A percentile compares a stretch with the other conserved stretches of the same genome.
Conservation (phyloP, 2,329 filamentous ascomycete species). For the Monosporascus sp. region DNA sequence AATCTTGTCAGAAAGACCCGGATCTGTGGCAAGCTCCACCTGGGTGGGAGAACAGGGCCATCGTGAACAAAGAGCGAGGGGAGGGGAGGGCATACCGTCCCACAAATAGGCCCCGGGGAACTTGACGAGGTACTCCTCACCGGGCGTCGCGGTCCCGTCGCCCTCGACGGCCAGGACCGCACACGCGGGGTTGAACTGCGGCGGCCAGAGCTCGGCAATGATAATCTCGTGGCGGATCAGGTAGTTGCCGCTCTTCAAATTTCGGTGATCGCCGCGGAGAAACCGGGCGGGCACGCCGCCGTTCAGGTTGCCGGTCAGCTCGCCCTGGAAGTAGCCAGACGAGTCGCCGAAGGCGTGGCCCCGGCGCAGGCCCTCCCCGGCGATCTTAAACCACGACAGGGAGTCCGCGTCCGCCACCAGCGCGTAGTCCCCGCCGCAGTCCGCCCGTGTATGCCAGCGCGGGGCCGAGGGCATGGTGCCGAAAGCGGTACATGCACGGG, state of each 20-base stretch:
- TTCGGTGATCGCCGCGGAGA: background rate
- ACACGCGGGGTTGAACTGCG: constrained; percentile 2
- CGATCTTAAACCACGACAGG: background rate
- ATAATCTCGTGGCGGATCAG: background rate
- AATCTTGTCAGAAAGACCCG: no score
- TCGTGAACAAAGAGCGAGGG: no score
- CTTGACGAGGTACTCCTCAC: constrained; percentile 12
- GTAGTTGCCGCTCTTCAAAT: background rate
- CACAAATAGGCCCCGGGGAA: constrained; percentile 7
- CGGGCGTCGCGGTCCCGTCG: background rate
- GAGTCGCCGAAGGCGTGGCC: background rate
- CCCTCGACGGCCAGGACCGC: background rate
- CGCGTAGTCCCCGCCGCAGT: background rate
- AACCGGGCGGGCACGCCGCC: no score
- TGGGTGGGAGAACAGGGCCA: no score
- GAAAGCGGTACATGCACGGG: background rate
- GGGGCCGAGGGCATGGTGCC: background rate
- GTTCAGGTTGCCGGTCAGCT: background rate
- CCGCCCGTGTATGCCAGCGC: background rate
- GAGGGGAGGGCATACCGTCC: no score
- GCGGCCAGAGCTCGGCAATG: background rate
- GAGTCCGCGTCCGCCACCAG: background rate
- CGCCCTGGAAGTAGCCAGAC: background rate
- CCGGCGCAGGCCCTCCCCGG: background rate
- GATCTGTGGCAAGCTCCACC: no score